Conservation (phyloP, 257 asterid species). For the Solanum arcanum region DNA sequence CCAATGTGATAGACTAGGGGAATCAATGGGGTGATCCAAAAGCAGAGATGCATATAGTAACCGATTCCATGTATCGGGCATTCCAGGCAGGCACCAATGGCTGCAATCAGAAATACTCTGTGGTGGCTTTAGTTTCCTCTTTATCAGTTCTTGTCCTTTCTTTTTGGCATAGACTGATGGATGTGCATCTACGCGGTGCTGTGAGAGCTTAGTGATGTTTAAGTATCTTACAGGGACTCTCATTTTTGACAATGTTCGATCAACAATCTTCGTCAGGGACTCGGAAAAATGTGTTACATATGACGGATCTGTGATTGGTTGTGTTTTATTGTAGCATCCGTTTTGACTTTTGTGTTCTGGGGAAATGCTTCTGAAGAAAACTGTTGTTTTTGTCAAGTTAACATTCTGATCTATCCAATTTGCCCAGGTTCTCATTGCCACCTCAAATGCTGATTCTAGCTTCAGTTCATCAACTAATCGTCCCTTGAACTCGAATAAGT, state of each 20-base stretch:
- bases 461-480: neutral
- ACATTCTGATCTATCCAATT: constrained; percentile 3
- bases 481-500: neutral
- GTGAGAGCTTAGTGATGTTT: constrained; percentile 6
- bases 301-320: neutral
- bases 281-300: neutral
- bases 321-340: constrained; percentile 6
- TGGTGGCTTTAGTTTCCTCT: neutral
- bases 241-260: neutral
- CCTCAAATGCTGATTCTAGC: constrained; percentile 4
- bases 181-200: constrained; percentile 9
- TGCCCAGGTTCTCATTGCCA: constrained; percentile 10
- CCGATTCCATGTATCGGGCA: constrained; percentile 17
- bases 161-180: constrained; percentile 4
- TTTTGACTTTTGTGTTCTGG: constrained; percentile 1
- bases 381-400: constrained; percentile 1
- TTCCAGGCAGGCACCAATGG: constrained; percentile 16
- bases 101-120: constrained; percentile 4
- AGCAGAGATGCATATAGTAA: constrained; percentile 6
- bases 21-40: neutral
- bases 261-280: neutral
- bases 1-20: neutral
- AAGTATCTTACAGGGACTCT: constrained; percentile 1
- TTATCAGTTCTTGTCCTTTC: neutral
- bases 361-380: constrained; percentile 7